phyloP scores from a whole-genome alignment of 768 basidiomycete species.

The Mycena leptocephala region DNA sequence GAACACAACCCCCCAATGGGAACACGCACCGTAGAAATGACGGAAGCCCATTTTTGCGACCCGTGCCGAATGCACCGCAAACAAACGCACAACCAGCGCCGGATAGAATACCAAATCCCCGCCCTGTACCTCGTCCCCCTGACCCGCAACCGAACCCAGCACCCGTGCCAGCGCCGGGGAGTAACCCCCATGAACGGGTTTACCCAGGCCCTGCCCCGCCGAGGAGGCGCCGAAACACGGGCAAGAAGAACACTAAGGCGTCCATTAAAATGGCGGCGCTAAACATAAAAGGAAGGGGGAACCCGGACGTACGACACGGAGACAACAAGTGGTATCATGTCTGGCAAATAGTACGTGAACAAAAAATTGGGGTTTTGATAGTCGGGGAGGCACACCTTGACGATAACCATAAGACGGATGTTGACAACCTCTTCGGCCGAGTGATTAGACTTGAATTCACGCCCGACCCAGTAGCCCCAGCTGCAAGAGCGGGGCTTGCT shows the following conservation, averaged over 20 bases:
- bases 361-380: slow-evolving; percentile 28
- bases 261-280: slow-evolving; percentile 19
- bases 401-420: background rate
- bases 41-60: background rate
- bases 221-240: background rate
- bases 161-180: background rate
- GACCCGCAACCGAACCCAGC: background rate
- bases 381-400: slow-evolving; percentile 34
- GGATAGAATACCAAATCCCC: too few relatives aligned
- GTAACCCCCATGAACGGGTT: background rate
- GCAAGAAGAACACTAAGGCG: slow-evolving; percentile 26
- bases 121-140: background rate
- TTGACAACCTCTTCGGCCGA: slow-evolving; percentile 12
- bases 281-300: too few relatives aligned
- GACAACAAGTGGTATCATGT: slow-evolving; percentile 34
- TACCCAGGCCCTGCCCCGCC: slow-evolving; percentile 8
- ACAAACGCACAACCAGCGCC: too few relatives aligned
- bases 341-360: slow-evolving; percentile 14
- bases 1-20: background rate
- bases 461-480: background rate
- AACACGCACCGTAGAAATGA: too few relatives aligned
- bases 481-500: slow-evolving; percentile 26
- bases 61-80: background rate
- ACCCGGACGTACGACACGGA: too few relatives aligned
- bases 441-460: background rate